A percentile compares a stretch with the other conserved stretches of the same genome.
phyloP scores from a whole-genome alignment of 2,329 filamentous ascomycete species.

The Myrmaecium sp. region DNA sequence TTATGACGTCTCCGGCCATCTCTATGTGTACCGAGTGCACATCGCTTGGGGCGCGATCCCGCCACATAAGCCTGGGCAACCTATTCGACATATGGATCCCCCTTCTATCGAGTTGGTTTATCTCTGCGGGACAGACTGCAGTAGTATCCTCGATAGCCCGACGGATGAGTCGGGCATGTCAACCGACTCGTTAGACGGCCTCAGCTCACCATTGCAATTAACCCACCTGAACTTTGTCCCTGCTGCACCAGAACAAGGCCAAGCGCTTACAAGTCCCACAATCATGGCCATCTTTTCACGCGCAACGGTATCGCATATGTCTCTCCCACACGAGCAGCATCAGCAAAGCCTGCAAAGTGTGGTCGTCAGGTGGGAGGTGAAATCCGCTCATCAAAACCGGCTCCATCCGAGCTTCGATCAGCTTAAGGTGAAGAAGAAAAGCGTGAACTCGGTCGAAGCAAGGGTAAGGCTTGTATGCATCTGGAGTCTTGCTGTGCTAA shows the following conservation, averaged over 20 bases:
- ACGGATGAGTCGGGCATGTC: slow-evolving; percentile 11
- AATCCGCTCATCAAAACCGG: slow-evolving; percentile 40
- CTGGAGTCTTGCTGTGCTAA: neutral
- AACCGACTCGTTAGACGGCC: slow-evolving; percentile 9
- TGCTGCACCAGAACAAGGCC: slow-evolving; percentile 40
- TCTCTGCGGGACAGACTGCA: slow-evolving; percentile 10
- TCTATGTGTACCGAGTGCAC: slow-evolving; percentile 56
- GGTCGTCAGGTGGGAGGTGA: slow-evolving; percentile 67
- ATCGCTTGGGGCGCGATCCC: slow-evolving; percentile 54
- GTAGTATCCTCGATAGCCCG: slow-evolving; percentile 15
- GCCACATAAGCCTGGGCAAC: slow-evolving; percentile 38
- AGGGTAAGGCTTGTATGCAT: slow-evolving; percentile 1
- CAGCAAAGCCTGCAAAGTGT: slow-evolving; percentile 50
- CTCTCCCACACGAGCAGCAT: slow-evolving; percentile 27
- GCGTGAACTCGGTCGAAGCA: slow-evolving; percentile 10
- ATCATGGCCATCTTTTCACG: slow-evolving; percentile 60
- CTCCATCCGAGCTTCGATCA: slow-evolving; percentile 67
- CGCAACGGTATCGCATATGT: slow-evolving; percentile 20
- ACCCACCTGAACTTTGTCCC: slow-evolving; percentile 63
- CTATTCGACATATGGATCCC: slow-evolving; percentile 12
- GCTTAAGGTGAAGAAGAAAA: slow-evolving; percentile 48
- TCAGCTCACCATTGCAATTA: slow-evolving; percentile 32
- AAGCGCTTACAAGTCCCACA: slow-evolving; percentile 42
- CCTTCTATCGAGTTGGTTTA: slow-evolving; percentile 10
- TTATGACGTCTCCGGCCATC: slow-evolving; percentile 51